Percentiles rank a stretch among this genome's conserved stretches.
phyloP scores from a whole-genome alignment of 345 rosid genomes.

The Geranium rotundifolium region DNA sequence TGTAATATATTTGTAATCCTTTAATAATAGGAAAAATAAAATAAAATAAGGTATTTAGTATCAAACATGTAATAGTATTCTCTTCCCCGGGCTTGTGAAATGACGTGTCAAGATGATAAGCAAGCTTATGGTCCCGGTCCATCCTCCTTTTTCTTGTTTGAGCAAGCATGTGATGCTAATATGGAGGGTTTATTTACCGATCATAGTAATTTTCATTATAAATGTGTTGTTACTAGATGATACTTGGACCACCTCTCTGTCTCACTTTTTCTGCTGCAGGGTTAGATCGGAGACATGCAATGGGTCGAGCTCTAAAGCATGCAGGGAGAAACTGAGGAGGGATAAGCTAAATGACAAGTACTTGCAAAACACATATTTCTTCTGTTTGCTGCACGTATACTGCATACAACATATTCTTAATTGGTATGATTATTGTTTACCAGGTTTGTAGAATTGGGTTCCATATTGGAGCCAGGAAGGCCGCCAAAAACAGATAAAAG shows the following conservation, averaged over 20 bases:
- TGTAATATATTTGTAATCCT: too few species aligned
- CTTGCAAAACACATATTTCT: neutral
- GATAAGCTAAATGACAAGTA: conserved; percentile 95
- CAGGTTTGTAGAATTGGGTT: conserved; percentile 66
- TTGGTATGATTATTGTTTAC: conserved; percentile 11
- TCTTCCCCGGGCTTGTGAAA: too few species aligned
- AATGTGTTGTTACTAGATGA: neutral
- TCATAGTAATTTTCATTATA: too few species aligned
- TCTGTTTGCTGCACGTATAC: too few species aligned
- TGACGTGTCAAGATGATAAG: too few species aligned
- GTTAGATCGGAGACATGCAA: conserved; percentile 44
- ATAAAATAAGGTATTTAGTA: too few species aligned
- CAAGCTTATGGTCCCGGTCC: too few species aligned
- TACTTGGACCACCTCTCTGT: neutral
- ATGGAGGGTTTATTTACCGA: neutral
- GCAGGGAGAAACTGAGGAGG: conserved; percentile 95
- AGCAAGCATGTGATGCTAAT: neutral
- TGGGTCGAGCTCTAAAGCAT: conserved; percentile 81
- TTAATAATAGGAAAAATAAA: too few species aligned
- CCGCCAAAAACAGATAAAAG: conserved; percentile 89
- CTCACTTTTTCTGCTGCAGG: conserved; percentile 24
- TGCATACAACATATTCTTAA: conserved; percentile 5
- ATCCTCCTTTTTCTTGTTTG: too few species aligned
- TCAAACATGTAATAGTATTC: too few species aligned
- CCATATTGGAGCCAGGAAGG: conserved; percentile 76